Evolutionary conservation across 768 basidiomycete species (phyloP).

Genomic region (Tephrocybe rancida): DNA sequence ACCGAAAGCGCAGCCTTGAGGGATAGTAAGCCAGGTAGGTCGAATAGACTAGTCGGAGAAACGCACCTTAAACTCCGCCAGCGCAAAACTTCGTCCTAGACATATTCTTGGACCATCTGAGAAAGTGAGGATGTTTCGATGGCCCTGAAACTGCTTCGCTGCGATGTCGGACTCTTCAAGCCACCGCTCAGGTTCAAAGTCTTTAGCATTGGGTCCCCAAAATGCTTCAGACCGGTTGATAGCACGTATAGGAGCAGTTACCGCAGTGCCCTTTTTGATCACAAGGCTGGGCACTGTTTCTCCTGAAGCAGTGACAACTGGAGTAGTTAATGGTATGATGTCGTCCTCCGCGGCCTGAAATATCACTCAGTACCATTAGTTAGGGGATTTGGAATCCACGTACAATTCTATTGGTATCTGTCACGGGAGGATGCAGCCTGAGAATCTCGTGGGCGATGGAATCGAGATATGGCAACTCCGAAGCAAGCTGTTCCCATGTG

Average conservation of each 20-base stretch:
- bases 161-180: constrained; percentile 33
- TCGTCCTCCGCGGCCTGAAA: constrained; percentile 52
- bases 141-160: constrained; percentile 47
- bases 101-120: constrained; percentile 54
- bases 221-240: constrained; percentile 54
- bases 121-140: constrained; percentile 54
- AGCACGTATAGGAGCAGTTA: constrained; percentile 44
- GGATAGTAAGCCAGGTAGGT: neutral
- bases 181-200: constrained; percentile 71
- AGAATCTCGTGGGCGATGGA: constrained; percentile 49
- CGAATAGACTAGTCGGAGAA: neutral
- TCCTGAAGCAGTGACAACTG: constrained; percentile 46
- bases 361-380: neutral
- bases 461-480: constrained; percentile 56
- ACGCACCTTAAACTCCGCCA: constrained; percentile 45
- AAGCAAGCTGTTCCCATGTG: constrained; percentile 54
- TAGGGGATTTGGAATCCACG: neutral
- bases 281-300: constrained; percentile 37
- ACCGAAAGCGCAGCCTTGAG: constrained; percentile 44
- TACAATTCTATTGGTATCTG: constrained; percentile 40
- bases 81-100: constrained; percentile 49
- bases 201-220: constrained; percentile 64
- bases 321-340: constrained; percentile 56
- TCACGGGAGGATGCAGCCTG: constrained; percentile 43
- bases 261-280: constrained; percentile 47